Evolutionary conservation across 345 rosid species (phyloP).

Genomic region (Pelargonium nanum): DNA sequence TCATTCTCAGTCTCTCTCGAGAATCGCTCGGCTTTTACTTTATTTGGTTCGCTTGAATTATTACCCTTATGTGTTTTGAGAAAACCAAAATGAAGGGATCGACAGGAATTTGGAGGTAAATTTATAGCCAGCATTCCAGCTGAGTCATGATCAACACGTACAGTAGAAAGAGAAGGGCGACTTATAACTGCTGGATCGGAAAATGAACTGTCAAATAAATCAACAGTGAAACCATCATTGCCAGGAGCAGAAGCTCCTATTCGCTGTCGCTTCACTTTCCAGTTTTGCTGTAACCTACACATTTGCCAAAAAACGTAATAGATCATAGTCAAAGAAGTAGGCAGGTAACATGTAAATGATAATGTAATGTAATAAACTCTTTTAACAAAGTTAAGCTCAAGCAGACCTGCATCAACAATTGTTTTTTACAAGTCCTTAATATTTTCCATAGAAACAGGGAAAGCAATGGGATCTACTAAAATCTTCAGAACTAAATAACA

Average conservation of each 20-base stretch:
- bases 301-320: conserved; percentile 19
- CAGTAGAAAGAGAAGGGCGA: conserved; percentile 53
- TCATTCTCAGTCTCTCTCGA: conserved; percentile 31
- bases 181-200: conserved; percentile 35
- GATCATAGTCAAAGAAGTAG: background rate
- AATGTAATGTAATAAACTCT: background rate
- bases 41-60: conserved; percentile 20
- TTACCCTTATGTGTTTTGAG: conserved; percentile 37
- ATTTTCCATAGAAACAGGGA: too few relatives aligned
- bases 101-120: conserved; percentile 63
- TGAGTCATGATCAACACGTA: conserved; percentile 73
- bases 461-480: background rate
- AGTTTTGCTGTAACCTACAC: conserved; percentile 92
- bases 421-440: background rate
- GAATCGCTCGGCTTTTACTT: conserved; percentile 22
- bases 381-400: background rate
- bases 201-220: conserved; percentile 62
- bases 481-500: background rate
- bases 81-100: conserved; percentile 65
- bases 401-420: too few relatives aligned
- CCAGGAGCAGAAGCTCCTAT: conserved; percentile 46
- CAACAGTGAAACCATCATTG: conserved; percentile 81
- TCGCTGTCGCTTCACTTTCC: conserved; percentile 94
- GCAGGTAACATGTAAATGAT: conserved; percentile 4
- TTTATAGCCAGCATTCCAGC: conserved; percentile 89